Evolutionary conservation across 768 basidiomycete genomes (phyloP), one percentile per base, ranked within the genome.

Genomic region (Hericium erinaceus): DNA sequence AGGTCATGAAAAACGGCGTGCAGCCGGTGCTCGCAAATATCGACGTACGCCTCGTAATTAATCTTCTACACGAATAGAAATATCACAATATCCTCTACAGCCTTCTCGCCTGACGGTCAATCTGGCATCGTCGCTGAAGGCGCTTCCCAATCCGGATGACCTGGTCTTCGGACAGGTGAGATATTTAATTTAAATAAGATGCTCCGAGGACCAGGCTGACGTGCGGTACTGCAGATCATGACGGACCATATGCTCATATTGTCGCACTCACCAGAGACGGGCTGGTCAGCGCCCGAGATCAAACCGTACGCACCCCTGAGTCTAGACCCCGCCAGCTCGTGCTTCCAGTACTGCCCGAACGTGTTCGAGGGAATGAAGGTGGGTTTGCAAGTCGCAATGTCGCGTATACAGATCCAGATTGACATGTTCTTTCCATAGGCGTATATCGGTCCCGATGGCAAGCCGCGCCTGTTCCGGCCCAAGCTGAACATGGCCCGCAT

Each of bases 401-500:
- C 33, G 33, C 33, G 33, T 10, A 33, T 33, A 1, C 1, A 37
- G n/a, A 48, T 10, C 26, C 53, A 49, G 38, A 2, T 24, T 24
- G 39, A 56, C 33, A 33, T 8, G 9, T 10, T 33, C 2, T 10
- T 8, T 33, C 15, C 16, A 13, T 40, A 88, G 83, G 88, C 89
- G 0, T 89, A 87, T 68, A 58, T 80, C 1, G 84, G 81, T 10
- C 79, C 82, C n/a, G 77, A 89, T 58, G 92, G 91, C 1, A 79
- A 81, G 53, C 77, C 84, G 1, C 77, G 87, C 7, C 71, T 95
- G 39, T 97, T 97, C 76, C 76, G 93, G 37, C 92, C 93, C 0
- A 77, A 89, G 33, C 72, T 80, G 69, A 95, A 95, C 69, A 92
- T 95, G 90, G 79, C 78, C 26, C 85, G 94, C 26, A 78, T 98